These are phyloP conservation scores for Pseudogymnoascus sp. DNA, from an alignment of 2,329 filamentous ascomycete genomes.

Conservation along the genomic window DNA sequence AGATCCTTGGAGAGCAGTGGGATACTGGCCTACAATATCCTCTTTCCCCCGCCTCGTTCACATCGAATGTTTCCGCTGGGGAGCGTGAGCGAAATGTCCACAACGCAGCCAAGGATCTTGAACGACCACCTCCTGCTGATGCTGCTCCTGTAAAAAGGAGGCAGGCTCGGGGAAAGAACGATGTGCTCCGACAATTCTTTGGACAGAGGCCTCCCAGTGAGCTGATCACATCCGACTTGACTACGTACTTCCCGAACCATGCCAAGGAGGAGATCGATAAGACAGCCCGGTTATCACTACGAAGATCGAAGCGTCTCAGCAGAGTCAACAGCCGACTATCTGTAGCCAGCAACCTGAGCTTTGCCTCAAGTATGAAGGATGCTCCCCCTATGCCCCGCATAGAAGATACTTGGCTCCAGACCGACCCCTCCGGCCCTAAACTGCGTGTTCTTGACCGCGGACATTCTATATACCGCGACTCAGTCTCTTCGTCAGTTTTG, in stretches of 20 bases:
- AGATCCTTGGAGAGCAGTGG: slow-evolving; percentile 81
- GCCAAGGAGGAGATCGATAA: slow-evolving; percentile 90
- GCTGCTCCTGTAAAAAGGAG: slow-evolving; percentile 31
- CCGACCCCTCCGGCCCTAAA: slow-evolving; percentile 47
- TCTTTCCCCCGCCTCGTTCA: slow-evolving; percentile 70
- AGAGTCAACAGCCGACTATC: slow-evolving; percentile 88
- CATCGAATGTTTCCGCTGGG: slow-evolving; percentile 33
- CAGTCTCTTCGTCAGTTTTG: slow-evolving; percentile 79
- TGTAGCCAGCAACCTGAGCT: slow-evolving; percentile 87
- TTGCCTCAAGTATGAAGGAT: slow-evolving; percentile 85
- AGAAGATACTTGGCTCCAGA: slow-evolving; percentile 81
- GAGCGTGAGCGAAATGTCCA: slow-evolving; percentile 63
- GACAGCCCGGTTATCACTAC: slow-evolving; percentile 86
- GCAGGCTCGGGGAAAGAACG: slow-evolving; percentile 41
- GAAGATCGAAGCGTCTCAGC: slow-evolving; percentile 83
- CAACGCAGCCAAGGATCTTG: slow-evolving; percentile 51
- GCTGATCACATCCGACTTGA: slow-evolving; percentile 91
- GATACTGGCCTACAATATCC: slow-evolving; percentile 74
- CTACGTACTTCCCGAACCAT: slow-evolving; percentile 95
- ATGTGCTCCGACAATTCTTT: slow-evolving; percentile 71
- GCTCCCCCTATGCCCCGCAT: slow-evolving; percentile 94
- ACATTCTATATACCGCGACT: slow-evolving; percentile 69
- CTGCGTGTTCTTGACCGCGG: slow-evolving; percentile 40
- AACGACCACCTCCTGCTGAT: slow-evolving; percentile 43
- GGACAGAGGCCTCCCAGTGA: slow-evolving; percentile 91